These are phyloP conservation scores for Malus hybrid DNA, from an alignment of 331 rosid species.

Conservation along the genomic window DNA sequence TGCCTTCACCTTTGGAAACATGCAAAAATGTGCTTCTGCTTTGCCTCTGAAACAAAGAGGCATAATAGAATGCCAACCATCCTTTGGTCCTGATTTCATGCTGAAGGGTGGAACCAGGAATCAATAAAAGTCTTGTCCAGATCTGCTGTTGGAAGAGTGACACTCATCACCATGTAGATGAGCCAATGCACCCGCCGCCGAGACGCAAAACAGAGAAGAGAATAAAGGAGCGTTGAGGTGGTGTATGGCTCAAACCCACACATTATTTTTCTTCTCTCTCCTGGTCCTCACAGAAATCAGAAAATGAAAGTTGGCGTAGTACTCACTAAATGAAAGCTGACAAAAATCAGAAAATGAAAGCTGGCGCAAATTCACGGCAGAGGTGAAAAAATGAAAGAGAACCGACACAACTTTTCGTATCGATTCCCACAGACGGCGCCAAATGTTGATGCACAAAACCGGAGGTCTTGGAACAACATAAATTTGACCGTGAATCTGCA, in stretches of 20 bases:
- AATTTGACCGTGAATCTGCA: too few relatives aligned
- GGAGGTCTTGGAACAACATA: too few relatives aligned
- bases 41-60: constrained; percentile 69
- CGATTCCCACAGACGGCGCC: too few relatives aligned
- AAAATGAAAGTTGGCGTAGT: too few relatives aligned
- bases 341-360: too few relatives aligned
- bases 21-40: constrained; percentile 55
- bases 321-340: too few relatives aligned
- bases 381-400: too few relatives aligned
- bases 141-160: constrained; percentile 31
- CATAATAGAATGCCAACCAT: constrained; percentile 56
- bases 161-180: neutral
- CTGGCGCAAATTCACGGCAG: too few relatives aligned
- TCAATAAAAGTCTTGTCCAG: constrained; percentile 27
- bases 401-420: too few relatives aligned
- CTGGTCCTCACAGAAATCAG: too few relatives aligned
- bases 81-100: constrained; percentile 72
- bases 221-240: neutral
- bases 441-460: too few relatives aligned
- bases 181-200: constrained; percentile 5
- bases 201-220: neutral
- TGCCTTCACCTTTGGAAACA: constrained; percentile 66
- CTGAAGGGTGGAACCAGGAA: constrained; percentile 31
- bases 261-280: constrained; percentile 10
- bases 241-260: constrained; percentile 22